Evolutionary conservation across 192 early-diverging fungal species (phyloP).

Genomic region (Linnemannia schmuckeri): DNA sequence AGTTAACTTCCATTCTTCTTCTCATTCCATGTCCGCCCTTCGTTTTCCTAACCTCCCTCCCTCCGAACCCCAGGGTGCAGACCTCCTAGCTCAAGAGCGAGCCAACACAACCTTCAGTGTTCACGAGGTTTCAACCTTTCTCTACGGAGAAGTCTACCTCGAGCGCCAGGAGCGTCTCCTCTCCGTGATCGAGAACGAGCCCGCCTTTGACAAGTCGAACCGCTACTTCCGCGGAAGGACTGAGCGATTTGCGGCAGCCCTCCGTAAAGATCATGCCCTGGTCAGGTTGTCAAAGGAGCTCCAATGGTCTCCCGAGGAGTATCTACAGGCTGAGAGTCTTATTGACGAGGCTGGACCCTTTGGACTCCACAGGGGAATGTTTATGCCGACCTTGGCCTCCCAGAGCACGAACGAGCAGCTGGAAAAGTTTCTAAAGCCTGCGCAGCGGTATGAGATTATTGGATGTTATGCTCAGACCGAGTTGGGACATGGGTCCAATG

Average conservation of each 20-base stretch:
- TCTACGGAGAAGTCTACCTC: conserved; percentile 74
- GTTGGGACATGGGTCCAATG: conserved; percentile 83
- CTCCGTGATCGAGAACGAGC: conserved; percentile 71
- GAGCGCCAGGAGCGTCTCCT: conserved; percentile 67
- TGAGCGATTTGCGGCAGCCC: conserved; percentile 75
- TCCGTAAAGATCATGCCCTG: conserved; percentile 72
- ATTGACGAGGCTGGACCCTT: conserved; percentile 71
- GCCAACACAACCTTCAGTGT: conserved; percentile 71
- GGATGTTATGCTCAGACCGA: conserved; percentile 92
- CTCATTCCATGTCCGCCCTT: conserved; percentile 42
- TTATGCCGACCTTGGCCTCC: conserved; percentile 80
- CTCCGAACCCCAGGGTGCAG: conserved; percentile 61
- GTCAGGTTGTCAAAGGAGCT: conserved; percentile 66
- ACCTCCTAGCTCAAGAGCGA: conserved; percentile 75
- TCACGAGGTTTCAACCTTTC: conserved; percentile 73
- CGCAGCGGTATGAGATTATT: conserved; percentile 80
- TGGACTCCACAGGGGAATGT: conserved; percentile 83
- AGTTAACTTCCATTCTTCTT: background rate
- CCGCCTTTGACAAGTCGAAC: conserved; percentile 78
- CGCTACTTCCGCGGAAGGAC: conserved; percentile 77
- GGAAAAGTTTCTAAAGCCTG: conserved; percentile 79
- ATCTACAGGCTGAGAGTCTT: conserved; percentile 60
- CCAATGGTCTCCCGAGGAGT: conserved; percentile 64
- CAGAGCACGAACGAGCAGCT: conserved; percentile 83
- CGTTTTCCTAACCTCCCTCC: conserved; percentile 50